Percentiles rank a stretch among this genome's conserved stretches.
These are phyloP conservation scores for Microascus cirrosus DNA, from an alignment of 2,329 filamentous ascomycete species.

Conservation along the genomic window DNA sequence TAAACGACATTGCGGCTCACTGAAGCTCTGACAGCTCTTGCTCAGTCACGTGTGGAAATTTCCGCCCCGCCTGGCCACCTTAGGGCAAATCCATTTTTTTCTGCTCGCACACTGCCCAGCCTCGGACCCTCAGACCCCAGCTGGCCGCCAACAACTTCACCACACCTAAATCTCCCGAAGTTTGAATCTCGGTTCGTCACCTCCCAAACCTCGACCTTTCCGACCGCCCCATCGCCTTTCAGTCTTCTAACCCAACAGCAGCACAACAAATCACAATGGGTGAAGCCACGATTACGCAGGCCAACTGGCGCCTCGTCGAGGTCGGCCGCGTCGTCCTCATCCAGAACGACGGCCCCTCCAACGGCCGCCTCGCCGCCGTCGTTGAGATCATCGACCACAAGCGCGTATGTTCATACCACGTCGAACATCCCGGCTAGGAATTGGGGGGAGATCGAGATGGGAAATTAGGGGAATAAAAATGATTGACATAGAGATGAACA, in stretches of 20 bases:
- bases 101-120: constrained; percentile 21
- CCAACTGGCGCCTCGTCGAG: constrained; percentile 93
- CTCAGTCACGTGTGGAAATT: constrained; percentile 3
- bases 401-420: constrained; percentile 66
- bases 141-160: constrained; percentile 3
- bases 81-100: constrained; percentile 29
- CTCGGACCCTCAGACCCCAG: not conserved
- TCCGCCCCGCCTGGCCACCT: constrained; percentile 8
- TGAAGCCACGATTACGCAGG: constrained; percentile 71
- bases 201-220: constrained; percentile 19
- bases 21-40: not conserved
- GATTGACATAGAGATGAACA: constrained; percentile 27
- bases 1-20: not conserved
- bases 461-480: constrained; percentile 4
- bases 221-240: constrained; percentile 28
- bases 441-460: constrained; percentile 1
- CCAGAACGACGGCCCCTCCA: constrained; percentile 64
- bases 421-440: not conserved
- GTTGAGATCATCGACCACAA: constrained; percentile 99
- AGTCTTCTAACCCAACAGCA: constrained; percentile 1
- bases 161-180: constrained; percentile 4
- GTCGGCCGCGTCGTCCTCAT: constrained; percentile 95
- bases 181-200: constrained; percentile 11
- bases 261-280: constrained; percentile 48
- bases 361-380: constrained; percentile 82